A percentile compares a stretch with the other conserved stretches of the same genome.
phyloP scores from a whole-genome alignment of 352 stramenopile species.

The Pythium biforme region DNA sequence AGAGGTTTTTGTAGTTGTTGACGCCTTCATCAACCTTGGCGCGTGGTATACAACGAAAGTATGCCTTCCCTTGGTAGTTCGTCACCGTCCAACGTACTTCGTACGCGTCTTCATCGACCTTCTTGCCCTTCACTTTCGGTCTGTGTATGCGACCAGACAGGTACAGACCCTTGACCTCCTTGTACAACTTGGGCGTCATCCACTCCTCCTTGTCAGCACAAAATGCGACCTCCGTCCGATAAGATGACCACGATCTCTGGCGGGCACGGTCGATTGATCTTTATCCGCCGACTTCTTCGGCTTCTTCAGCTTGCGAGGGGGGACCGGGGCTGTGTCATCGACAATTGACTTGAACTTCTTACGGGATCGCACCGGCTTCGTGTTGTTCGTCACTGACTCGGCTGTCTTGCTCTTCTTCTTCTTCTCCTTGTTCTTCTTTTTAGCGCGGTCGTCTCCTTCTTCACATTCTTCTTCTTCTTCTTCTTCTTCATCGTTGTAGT shows the following conservation, averaged over 20 bases:
- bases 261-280: background rate
- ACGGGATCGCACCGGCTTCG: too few relatives aligned
- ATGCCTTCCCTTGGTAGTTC: constrained; percentile 15
- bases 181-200: constrained; percentile 7
- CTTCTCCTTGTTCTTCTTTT: too few relatives aligned
- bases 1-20: constrained; percentile 8
- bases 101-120: background rate
- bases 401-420: too few relatives aligned
- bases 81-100: constrained; percentile 16
- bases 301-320: background rate
- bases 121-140: background rate
- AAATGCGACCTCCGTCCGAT: constrained; percentile 20
- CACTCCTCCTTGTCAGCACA: constrained; percentile 23
- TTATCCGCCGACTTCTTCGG: background rate
- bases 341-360: too few relatives aligned
- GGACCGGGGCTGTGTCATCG: too few relatives aligned
- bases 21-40: constrained; percentile 7
- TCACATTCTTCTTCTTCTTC: background rate
- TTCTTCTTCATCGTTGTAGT: background rate
- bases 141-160: background rate
- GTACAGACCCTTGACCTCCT: constrained; percentile 16
- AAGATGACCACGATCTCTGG: background rate
- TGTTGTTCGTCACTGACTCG: too few relatives aligned
- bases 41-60: constrained; percentile 3
- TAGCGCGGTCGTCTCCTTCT: too few relatives aligned